Evolutionary conservation across 164 flowering plant genomes (phyloP).

Genomic region (Saururus chinensis): DNA sequence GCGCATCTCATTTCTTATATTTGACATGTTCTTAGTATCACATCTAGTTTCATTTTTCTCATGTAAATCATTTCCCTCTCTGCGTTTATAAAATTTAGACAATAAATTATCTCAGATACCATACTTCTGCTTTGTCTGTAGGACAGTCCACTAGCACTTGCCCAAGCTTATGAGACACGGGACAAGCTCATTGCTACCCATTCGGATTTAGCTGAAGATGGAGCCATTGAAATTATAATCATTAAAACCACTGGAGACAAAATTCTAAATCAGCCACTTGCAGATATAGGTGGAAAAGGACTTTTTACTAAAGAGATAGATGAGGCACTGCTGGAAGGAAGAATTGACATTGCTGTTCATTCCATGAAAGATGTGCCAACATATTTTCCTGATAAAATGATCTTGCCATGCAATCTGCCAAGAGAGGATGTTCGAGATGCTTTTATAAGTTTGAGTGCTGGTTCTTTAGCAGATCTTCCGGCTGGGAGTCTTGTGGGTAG

Average conservation of each 20-base stretch:
- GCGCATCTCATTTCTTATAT: too few relatives aligned
- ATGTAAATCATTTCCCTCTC: background rate
- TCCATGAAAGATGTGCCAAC: conserved; percentile 99
- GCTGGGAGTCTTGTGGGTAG: conserved; percentile 82
- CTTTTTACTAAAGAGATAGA: conserved; percentile 94
- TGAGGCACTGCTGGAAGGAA: conserved; percentile 76
- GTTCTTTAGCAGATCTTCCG: conserved; percentile 78
- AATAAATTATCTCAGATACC: conserved; percentile 6
- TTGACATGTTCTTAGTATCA: too few relatives aligned
- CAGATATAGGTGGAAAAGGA: conserved; percentile 98
- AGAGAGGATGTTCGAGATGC: conserved; percentile 98
- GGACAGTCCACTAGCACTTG: conserved; percentile 95
- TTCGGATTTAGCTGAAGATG: conserved; percentile 79
- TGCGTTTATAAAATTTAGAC: background rate
- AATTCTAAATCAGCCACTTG: conserved; percentile 78
- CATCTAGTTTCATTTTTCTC: background rate
- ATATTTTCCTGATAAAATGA: conserved; percentile 74
- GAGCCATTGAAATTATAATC: conserved; percentile 77
- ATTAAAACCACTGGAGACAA: conserved; percentile 97
- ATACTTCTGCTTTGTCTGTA: conserved; percentile 26
- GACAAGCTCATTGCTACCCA: conserved; percentile 66
- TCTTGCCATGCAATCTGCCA: conserved; percentile 84
- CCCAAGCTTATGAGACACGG: conserved; percentile 91
- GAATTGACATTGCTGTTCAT: conserved; percentile 93
- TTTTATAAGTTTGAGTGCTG: conserved; percentile 61